Evolutionary conservation across 495 filamentous ascomycete species (phyloP).

Genomic region (Aspergillus wentii): DNA sequence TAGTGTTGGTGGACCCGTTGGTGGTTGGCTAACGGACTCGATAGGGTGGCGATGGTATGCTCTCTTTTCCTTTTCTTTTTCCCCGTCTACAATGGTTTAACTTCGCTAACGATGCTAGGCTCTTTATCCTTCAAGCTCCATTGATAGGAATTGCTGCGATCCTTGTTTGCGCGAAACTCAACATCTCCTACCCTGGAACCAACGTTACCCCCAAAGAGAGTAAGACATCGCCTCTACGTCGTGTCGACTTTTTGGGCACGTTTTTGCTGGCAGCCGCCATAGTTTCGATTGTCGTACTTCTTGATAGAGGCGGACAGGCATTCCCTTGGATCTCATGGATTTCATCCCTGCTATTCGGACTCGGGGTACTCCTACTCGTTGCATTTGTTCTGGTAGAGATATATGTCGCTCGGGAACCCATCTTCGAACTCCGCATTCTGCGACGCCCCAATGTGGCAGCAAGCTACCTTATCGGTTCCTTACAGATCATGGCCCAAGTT

Average conservation of each 20-base stretch:
- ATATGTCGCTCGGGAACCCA: conserved; percentile 51
- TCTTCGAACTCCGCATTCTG: conserved; percentile 57
- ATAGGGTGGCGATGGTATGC: conserved; percentile 66
- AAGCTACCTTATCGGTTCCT: conserved; percentile 47
- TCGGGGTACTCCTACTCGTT: conserved; percentile 26
- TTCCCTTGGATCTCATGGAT: conserved; percentile 52
- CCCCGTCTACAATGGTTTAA: neutral
- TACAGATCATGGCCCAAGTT: conserved; percentile 55
- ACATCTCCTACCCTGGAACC: conserved; percentile 23
- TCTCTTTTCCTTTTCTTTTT: neutral
- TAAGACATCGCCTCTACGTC: conserved; percentile 13
- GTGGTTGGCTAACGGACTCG: conserved; percentile 59
- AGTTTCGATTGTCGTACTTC: conserved; percentile 44
- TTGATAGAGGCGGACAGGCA: conserved; percentile 56
- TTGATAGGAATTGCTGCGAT: conserved; percentile 45
- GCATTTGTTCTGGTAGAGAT: conserved; percentile 50
- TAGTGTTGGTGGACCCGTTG: conserved; percentile 59
- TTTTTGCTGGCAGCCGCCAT: conserved; percentile 43
- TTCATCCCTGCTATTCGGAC: conserved; percentile 10
- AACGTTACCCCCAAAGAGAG: too few relatives aligned
- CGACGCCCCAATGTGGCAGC: conserved; percentile 47
- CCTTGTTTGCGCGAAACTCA: conserved; percentile 42
- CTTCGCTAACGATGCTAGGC: conserved; percentile 35
- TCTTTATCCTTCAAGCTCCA: conserved; percentile 57
- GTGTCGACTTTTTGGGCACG: conserved; percentile 58